phyloP scores from a whole-genome alignment of 148 eudicot species.

The Euryodendron excelsum region DNA sequence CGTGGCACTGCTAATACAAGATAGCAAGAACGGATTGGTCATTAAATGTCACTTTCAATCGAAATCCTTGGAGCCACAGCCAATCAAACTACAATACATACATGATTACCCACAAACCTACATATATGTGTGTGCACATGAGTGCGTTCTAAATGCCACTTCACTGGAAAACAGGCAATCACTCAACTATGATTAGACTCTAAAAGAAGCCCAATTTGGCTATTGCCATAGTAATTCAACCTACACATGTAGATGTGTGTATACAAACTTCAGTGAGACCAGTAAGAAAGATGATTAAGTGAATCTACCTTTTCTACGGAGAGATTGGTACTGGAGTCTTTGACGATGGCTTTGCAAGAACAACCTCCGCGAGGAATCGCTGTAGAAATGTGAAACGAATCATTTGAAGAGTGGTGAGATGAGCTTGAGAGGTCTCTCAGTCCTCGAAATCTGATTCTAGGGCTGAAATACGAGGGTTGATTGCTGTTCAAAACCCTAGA shows the following conservation, averaged over 20 bases:
- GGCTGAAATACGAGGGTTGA: background rate
- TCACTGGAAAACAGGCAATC: background rate
- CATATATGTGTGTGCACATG: too few relatives aligned
- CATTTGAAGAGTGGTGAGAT: background rate
- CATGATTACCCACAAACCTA: too few relatives aligned
- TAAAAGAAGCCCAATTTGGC: background rate
- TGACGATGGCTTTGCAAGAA: constrained; percentile 2
- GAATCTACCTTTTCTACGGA: constrained; percentile 6
- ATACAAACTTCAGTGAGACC: background rate
- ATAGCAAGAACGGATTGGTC: background rate
- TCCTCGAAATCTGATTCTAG: background rate
- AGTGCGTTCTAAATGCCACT: too few relatives aligned
- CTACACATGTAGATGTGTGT: background rate
- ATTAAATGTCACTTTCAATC: background rate
- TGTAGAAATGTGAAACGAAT: background rate
- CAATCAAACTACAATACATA: background rate
- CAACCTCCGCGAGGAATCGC: background rate
- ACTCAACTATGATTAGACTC: too few relatives aligned
- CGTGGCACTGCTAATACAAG: background rate
- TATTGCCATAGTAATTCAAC: background rate
- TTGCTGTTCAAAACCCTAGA: constrained; percentile 9
- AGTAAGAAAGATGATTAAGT: background rate
- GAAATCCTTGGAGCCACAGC: background rate
- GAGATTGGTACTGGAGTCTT: background rate
- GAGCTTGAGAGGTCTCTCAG: background rate